These are phyloP conservation scores for Gossypium anomalum DNA, from an alignment of 345 rosid genomes.

Conservation along the genomic window DNA sequence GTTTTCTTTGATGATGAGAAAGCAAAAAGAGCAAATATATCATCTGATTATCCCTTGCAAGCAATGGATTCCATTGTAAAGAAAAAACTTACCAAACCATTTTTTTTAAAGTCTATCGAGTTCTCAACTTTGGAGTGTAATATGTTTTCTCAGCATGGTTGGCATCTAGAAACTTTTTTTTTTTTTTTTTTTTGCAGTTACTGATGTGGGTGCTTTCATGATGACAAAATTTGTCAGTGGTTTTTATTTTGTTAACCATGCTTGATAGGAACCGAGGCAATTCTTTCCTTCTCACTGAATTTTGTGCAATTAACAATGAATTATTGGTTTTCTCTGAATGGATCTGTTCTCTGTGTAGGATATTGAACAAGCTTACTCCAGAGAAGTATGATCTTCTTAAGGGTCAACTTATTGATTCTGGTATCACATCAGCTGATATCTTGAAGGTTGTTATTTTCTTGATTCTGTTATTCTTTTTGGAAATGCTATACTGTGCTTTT, in stretches of 20 bases:
- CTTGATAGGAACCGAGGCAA: neutral
- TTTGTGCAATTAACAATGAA: neutral
- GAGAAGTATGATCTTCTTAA: constrained; percentile 89
- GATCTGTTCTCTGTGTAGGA: constrained; percentile 41
- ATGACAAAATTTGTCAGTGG: neutral
- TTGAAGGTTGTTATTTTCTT: constrained; percentile 43
- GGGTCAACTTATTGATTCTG: constrained; percentile 89
- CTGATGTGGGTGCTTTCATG: too few species aligned
- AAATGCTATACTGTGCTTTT: too few species aligned
- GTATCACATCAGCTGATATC: constrained; percentile 83
- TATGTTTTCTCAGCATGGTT: too few species aligned
- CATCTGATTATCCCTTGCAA: neutral
- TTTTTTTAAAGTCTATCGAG: neutral
- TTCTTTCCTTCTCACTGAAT: neutral
- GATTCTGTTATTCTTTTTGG: neutral
- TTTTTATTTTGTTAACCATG: neutral
- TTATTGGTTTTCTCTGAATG: neutral
- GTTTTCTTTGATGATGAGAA: neutral
- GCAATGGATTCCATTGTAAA: neutral
- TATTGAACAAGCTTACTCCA: constrained; percentile 89
- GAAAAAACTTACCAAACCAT: neutral
- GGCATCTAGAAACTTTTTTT: too few species aligned
- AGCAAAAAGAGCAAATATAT: neutral
- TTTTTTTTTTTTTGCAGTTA: too few species aligned
- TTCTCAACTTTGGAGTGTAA: neutral